A percentile compares a stretch with the other conserved stretches of the same genome.
Evolutionary conservation across 345 rosid genomes (phyloP).

Genomic region (Acer yangbiense): DNA sequence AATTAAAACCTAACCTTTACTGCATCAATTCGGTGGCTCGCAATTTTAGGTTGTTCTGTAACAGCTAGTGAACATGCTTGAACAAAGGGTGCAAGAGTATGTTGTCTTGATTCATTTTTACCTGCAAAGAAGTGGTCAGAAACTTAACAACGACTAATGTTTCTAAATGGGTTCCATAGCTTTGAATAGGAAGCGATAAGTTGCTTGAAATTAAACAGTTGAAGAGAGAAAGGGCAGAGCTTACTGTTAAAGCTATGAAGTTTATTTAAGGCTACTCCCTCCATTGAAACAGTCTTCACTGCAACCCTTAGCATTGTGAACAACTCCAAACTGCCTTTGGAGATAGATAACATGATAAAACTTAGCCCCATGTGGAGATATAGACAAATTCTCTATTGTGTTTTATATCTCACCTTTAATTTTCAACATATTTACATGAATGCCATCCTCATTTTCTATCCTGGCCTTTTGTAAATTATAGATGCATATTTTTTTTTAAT

Average conservation of each 20-base stretch:
- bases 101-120: constrained; percentile 1
- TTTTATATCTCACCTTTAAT: constrained; percentile 11
- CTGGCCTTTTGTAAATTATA: neutral
- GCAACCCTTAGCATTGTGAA: constrained; percentile 25
- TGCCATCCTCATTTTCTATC: constrained; percentile 1
- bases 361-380: neutral
- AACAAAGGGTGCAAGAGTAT: constrained; percentile 18
- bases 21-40: constrained; percentile 3
- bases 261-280: constrained; percentile 20
- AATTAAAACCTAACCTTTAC: constrained; percentile 29
- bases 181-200: too few relatives aligned
- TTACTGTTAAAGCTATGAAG: constrained; percentile 38
- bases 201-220: neutral
- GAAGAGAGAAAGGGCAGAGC: constrained; percentile 17
- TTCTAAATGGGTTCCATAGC: neutral
- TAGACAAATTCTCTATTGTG: neutral
- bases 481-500: too few relatives aligned
- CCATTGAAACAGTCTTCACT: constrained; percentile 25
- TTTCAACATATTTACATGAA: constrained; percentile 12
- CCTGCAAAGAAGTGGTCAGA: constrained; percentile 28
- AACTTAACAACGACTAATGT: neutral
- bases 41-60: constrained; percentile 5
- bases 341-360: constrained; percentile 21
- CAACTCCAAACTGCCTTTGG: neutral
- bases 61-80: constrained; percentile 20